phyloP scores from a whole-genome alignment of 2,329 filamentous ascomycete species.

The Apiospora malaysiana region DNA sequence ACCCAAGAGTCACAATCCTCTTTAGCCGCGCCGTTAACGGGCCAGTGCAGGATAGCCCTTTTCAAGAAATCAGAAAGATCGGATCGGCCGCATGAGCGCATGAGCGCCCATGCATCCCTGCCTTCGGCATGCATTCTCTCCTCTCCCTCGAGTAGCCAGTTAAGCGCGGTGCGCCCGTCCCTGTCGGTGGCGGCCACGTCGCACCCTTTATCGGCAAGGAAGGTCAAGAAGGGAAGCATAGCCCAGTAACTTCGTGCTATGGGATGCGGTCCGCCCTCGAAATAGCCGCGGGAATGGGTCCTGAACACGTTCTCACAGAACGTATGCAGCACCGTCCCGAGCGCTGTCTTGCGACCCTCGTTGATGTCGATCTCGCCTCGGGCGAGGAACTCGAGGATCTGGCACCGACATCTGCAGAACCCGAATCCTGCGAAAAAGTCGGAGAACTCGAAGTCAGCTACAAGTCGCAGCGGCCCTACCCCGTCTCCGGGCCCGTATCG shows the following conservation, averaged over 20 bases:
- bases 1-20: background rate
- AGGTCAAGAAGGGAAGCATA: background rate
- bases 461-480: background rate
- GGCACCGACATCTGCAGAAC: background rate
- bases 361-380: background rate
- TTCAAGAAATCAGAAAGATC: background rate
- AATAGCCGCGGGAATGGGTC: background rate
- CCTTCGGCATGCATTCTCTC: background rate
- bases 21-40: background rate
- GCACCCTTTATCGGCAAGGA: background rate
- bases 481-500: background rate
- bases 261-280: background rate
- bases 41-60: background rate
- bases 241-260: background rate
- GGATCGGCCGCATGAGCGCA: background rate
- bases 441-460: background rate
- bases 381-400: background rate
- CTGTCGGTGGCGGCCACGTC: background rate
- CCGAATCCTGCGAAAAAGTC: background rate
- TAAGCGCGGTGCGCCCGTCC: background rate
- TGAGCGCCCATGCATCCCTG: background rate
- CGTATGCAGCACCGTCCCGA: background rate
- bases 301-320: conserved; percentile 12
- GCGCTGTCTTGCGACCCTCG: background rate
- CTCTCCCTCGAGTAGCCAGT: background rate